A percentile compares a stretch with the other conserved stretches of the same genome.
These are phyloP conservation scores for Yarrowia alimentaria DNA, from an alignment of 805 yeast genomes.

Conservation along the genomic window DNA sequence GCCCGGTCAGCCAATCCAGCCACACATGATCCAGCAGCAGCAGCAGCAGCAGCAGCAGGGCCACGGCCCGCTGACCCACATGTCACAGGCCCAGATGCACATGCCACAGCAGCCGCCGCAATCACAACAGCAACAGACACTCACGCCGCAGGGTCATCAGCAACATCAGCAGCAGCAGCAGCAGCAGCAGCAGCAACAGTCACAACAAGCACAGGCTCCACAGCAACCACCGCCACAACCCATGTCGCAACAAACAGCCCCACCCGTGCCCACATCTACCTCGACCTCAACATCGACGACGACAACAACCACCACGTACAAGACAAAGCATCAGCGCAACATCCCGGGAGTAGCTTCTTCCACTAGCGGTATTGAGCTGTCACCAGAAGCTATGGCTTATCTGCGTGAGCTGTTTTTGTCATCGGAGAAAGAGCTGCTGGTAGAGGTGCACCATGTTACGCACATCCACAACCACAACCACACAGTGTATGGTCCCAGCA, in stretches of 20 bases:
- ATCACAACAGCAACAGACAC: conserved; percentile 15
- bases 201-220: conserved; percentile 1
- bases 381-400: conserved; percentile 20
- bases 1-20: no score
- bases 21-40: conserved; percentile 4
- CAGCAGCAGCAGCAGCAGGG: conserved; percentile 19
- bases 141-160: conserved; percentile 18
- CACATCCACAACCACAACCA: conserved; percentile 39
- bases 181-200: conserved; percentile 20
- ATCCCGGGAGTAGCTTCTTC: conserved; percentile 20
- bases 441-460: conserved; percentile 24
- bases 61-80: conserved; percentile 11
- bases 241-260: no score
- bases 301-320: conserved; percentile 14
- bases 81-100: conserved; percentile 11
- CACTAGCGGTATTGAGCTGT: neutral
- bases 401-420: conserved; percentile 15
- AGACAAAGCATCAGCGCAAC: conserved; percentile 8
- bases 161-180: conserved; percentile 13
- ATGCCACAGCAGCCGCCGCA: conserved; percentile 5
- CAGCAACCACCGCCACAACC: conserved; percentile 3
- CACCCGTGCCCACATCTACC: conserved; percentile 20
- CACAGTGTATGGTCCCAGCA: conserved; percentile 6
- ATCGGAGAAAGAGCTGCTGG: conserved; percentile 14
- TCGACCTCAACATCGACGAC: conserved; percentile 22